These are phyloP conservation scores for Circinella minor DNA, from an alignment of 371 early-diverging fungal species.

Conservation along the genomic window DNA sequence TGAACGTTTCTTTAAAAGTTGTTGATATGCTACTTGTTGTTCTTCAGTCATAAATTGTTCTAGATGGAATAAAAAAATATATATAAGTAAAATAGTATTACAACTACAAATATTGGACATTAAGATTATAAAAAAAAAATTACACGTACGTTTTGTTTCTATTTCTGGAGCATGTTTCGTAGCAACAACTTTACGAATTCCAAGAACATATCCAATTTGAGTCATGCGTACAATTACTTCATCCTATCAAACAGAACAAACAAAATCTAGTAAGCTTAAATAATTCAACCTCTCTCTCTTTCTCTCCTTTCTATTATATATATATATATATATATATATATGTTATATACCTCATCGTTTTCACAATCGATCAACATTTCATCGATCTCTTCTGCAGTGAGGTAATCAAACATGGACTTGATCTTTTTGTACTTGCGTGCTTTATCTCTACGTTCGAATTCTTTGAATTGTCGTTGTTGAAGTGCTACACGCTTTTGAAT, in stretches of 20 bases:
- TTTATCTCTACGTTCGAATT: conserved; percentile 76
- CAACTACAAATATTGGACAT: too few relatives aligned
- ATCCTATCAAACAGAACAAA: conserved; percentile 39
- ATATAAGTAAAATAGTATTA: neutral
- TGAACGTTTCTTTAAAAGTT: conserved; percentile 81
- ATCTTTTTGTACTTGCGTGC: conserved; percentile 73
- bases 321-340: too few relatives aligned
- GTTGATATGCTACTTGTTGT: conserved; percentile 82
- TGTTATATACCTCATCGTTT: conserved; percentile 69
- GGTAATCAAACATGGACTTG: conserved; percentile 70
- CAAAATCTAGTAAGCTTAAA: neutral
- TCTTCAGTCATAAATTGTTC: conserved; percentile 69
- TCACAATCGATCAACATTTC: conserved; percentile 75
- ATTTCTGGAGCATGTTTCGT: conserved; percentile 49
- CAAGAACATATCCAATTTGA: conserved; percentile 65
- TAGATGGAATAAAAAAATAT: neutral
- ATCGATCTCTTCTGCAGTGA: conserved; percentile 82
- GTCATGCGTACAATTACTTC: conserved; percentile 77
- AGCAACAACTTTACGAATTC: conserved; percentile 74
- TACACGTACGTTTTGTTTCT: conserved; percentile 27
- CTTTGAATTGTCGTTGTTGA: conserved; percentile 84
- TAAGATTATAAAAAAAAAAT: neutral
- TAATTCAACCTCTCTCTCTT: neutral
- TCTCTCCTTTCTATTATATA: neutral
- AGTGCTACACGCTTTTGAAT: conserved; percentile 86